Evolutionary conservation across 2,329 filamentous ascomycete genomes (phyloP), one percentile per base, ranked within the genome.

Genomic region (Alternaria sp.): DNA sequence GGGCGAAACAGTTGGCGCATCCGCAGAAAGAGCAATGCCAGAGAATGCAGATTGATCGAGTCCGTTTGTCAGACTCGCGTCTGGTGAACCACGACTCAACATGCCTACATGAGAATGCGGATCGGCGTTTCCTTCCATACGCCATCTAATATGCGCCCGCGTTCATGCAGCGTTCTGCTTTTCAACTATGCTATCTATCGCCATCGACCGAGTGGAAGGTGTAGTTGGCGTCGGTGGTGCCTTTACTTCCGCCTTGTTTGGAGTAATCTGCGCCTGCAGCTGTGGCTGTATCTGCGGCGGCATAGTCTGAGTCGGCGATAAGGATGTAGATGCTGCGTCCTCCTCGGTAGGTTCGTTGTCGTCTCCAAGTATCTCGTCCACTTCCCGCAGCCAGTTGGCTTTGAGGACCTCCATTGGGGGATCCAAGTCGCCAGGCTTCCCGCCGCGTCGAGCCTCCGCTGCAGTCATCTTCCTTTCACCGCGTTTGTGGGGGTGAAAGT

Each of bases 401-500:
- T 88, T 89, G 68, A 89, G 77, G 23, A 85, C 81, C 19, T 88
- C 87, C 83, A 90, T 89, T 1, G 85, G 82, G n/a, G 87, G 87
- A 69, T 85, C 83, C 59, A 79, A 59, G 43, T 79, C 76, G 40
- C 87, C 87, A 12, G 86, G 86, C 70, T 88, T 88, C 17, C 86
- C 87, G 25, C 87, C 87, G 45, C 87, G 81, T 68, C 86, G 84
- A 76, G 88, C 85, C 62, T 86, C 86, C 53, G 86, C 86, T 69
- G 86, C 87, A 21, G 84, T 85, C 73, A 82, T 82, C 59, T 87
- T 83, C 15, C 87, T 86, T 63, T 79, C 78, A 32, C 78, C 77
- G 30, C 86, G 84, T 71, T 87, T 87, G 69, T 86, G 85, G 0
- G 87, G 90, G 75, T 91, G 92, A 83, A 97, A 98, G 77, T 98